These are phyloP conservation scores for Hypoxylon sp. DNA, from an alignment of 2,329 filamentous ascomycete species.

Conservation along the genomic window DNA sequence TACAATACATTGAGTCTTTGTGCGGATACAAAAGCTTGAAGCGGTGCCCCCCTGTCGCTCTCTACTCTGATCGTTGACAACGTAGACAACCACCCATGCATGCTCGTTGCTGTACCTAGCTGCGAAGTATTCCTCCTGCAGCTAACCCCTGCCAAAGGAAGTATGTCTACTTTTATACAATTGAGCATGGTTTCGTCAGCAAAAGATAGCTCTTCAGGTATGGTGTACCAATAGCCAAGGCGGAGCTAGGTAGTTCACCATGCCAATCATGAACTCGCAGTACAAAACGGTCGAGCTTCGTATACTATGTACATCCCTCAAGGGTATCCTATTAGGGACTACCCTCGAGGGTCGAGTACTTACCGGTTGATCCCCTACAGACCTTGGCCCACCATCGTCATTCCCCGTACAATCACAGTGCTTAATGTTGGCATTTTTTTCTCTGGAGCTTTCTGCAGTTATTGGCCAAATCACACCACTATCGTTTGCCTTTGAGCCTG, in stretches of 20 bases:
- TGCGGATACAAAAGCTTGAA: constrained; percentile 50
- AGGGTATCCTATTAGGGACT: constrained; percentile 39
- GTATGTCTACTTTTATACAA: constrained; percentile 50
- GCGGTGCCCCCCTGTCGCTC: constrained; percentile 44
- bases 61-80: constrained; percentile 47
- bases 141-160: constrained; percentile 46
- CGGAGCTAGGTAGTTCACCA: constrained; percentile 43
- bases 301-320: constrained; percentile 37
- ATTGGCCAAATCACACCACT: constrained; percentile 47
- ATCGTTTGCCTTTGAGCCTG: constrained; percentile 43
- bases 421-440: constrained; percentile 46
- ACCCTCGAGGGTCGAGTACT: constrained; percentile 45
- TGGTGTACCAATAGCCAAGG: constrained; percentile 51
- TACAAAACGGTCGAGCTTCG: constrained; percentile 45
- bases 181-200: constrained; percentile 48
- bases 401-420: constrained; percentile 48
- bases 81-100: constrained; percentile 47
- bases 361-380: constrained; percentile 48
- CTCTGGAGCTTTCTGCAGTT: constrained; percentile 43
- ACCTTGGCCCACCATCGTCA: constrained; percentile 48
- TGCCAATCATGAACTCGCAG: constrained; percentile 43
- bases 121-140: constrained; percentile 49
- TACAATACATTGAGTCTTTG: constrained; percentile 39
- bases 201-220: constrained; percentile 48
- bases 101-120: constrained; percentile 49